Evolutionary conservation across 768 basidiomycete species (phyloP).

Genomic region (Lactifluus echinatus): DNA sequence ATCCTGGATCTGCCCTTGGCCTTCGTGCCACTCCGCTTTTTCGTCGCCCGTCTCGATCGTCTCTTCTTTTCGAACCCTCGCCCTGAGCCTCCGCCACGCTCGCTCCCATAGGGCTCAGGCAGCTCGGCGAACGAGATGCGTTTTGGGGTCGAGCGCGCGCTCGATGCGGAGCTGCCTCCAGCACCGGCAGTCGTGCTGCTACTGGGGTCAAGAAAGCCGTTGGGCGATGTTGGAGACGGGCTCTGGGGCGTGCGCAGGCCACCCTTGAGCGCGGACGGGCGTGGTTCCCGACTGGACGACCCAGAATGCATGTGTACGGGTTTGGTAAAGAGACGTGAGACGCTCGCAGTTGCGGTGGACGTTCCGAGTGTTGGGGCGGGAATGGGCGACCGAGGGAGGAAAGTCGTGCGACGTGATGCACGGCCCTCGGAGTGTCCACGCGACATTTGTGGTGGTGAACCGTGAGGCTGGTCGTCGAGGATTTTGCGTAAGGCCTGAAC

Average conservation of each 20-base stretch:
- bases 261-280: constrained; percentile 39
- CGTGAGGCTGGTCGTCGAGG: constrained; percentile 46
- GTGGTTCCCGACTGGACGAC: constrained; percentile 52
- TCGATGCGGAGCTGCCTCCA: constrained; percentile 36
- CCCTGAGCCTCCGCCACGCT: constrained; percentile 16
- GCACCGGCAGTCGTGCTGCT: constrained; percentile 25
- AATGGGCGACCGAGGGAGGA: constrained; percentile 42
- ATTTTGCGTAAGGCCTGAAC: constrained; percentile 63
- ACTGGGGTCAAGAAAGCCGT: constrained; percentile 11
- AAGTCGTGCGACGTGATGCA: constrained; percentile 31
- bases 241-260: constrained; percentile 20
- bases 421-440: constrained; percentile 24
- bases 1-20: constrained; percentile 28
- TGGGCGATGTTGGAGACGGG: constrained; percentile 32
- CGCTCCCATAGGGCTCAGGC: constrained; percentile 48
- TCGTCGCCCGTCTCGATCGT: constrained; percentile 19
- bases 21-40: constrained; percentile 26
- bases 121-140: constrained; percentile 73
- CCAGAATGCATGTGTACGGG: constrained; percentile 51
- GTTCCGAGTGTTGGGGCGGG: constrained; percentile 44
- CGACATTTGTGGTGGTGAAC: constrained; percentile 15
- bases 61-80: constrained; percentile 16
- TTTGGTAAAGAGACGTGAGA: constrained; percentile 70
- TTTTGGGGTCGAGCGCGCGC: constrained; percentile 51
- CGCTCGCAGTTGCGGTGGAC: constrained; percentile 67